These are phyloP conservation scores for Tardiomyces depauwii DNA, from an alignment of 1,139 yeast genomes.

Conservation along the genomic window DNA sequence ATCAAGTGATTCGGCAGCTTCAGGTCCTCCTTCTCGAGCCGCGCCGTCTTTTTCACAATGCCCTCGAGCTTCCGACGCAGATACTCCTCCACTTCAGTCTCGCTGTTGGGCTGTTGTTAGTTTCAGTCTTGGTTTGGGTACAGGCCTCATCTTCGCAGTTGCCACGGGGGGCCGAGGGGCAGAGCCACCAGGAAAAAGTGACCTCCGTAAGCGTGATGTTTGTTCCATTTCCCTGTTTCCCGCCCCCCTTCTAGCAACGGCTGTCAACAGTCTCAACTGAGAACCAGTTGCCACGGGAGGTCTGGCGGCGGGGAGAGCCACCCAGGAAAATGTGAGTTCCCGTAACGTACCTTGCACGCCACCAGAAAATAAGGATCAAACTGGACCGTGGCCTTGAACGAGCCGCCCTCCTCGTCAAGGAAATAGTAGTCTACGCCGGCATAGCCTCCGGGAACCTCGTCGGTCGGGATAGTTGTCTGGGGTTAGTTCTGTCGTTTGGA, in stretches of 20 bases:
- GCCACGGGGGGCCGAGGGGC: too few species aligned
- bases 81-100: constrained; percentile 80
- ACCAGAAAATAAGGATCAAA: constrained; percentile 84
- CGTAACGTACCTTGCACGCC: constrained; percentile 38
- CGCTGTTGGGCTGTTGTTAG: constrained; percentile 32
- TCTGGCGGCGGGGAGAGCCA: too few species aligned
- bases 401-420: constrained; percentile 95
- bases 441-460: constrained; percentile 44
- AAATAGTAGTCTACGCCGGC: constrained; percentile 94
- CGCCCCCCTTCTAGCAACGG: too few species aligned
- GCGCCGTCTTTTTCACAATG: constrained; percentile 42
- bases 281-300: too few species aligned
- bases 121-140: not conserved
- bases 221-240: too few species aligned
- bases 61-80: constrained; percentile 57
- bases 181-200: too few species aligned
- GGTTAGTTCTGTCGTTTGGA: not conserved
- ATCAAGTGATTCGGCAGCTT: constrained; percentile 73
- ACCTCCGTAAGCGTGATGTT: too few species aligned
- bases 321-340: constrained; percentile 3
- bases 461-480: constrained; percentile 43
- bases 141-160: too few species aligned
- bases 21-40: constrained; percentile 68
- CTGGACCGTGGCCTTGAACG: constrained; percentile 74
- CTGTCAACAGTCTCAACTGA: too few species aligned